Percentiles rank a stretch among this genome's conserved stretches.
phyloP scores from a whole-genome alignment of 2,329 filamentous ascomycete genomes.

The Colletotrichum sp. region DNA sequence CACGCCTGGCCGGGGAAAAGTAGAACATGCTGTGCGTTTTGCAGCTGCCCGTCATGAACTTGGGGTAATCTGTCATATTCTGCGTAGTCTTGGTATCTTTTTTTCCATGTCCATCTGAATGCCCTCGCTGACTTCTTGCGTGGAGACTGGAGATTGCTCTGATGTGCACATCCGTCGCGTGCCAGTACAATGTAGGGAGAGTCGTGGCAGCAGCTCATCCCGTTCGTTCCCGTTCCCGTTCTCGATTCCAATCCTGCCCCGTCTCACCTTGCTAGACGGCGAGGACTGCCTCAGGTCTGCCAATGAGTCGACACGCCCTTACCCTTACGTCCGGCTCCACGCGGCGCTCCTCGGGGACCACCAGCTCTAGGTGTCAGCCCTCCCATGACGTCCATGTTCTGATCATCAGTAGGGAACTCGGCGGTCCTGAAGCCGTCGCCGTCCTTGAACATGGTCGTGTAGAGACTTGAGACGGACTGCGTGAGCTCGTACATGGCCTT shows the following conservation, averaged over 20 bases:
- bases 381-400: conserved; percentile 30
- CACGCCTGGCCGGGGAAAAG: neutral
- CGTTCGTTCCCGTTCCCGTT: neutral
- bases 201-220: neutral
- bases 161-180: neutral
- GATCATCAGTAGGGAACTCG: conserved; percentile 30
- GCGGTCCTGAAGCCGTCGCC: conserved; percentile 69
- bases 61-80: neutral
- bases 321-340: conserved; percentile 15
- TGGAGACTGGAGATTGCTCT: neutral
- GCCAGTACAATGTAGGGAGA: neutral
- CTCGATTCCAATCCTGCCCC: neutral
- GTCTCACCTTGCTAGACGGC: neutral
- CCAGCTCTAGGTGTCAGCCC: conserved; percentile 21
- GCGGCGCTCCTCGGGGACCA: neutral
- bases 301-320: conserved; percentile 14
- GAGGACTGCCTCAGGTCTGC: neutral
- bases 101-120: neutral
- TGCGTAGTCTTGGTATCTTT: conserved; percentile 6
- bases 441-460: conserved; percentile 75
- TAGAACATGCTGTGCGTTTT: neutral
- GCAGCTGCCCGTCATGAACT: neutral
- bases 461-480: conserved; percentile 71
- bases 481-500: conserved; percentile 77
- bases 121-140: neutral